Base-by-base conservation (phyloP, 305 asterid species). In the Solanum aculeatissimum region DNA sequence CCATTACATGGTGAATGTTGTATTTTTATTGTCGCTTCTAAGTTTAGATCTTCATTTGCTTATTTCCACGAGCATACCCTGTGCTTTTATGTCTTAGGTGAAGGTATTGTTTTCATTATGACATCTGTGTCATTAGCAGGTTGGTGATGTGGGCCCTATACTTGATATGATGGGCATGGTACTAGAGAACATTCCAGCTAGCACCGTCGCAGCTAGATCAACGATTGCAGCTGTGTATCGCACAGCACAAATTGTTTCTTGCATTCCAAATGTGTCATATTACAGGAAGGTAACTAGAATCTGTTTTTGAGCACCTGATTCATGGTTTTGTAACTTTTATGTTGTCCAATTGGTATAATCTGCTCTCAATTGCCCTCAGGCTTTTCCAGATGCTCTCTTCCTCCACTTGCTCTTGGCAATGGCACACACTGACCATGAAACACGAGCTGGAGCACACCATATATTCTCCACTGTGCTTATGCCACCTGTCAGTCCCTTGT, bases 381-480 rank as follows among this genome's bases (percentile, higher is more conserved):
- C 89, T 80, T 91, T 89, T 87, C 93, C 93, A 27, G 93, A 91
- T 85, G 89, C 85, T 35, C 92, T 91, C 84, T 89, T 91, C 82
- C 92, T 89, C 85, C 92, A 89, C 80, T 87, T 91, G 87, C 92
- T 91, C 79, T 87, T 89, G 87, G 91, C 93, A 42, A 91, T 91
- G 93, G 88, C 89, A 83, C 93, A 89, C 86, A 77, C 90, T 62
- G 93, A 89, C 84, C 88, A 87, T 77, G 93, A 89, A 87, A 82
- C 90, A 38, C 86, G 91, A 85, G 87, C 84, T 83, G 89, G 86
- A 72, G 92, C 93, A 70, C 93, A 91, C 84, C 87, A 75, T 77
- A 85, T 89, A 58, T 91, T 89, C 87, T 89, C 90, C 83, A 87
- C 92, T 35, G 90, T 91, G 70, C 91, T 91, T 80, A 88, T 91